A percentile compares a stretch with the other conserved stretches of the same genome.
Evolutionary conservation across 1,284 basidiomycete species (phyloP).

Genomic region (Lignosus rhinocerotis): DNA sequence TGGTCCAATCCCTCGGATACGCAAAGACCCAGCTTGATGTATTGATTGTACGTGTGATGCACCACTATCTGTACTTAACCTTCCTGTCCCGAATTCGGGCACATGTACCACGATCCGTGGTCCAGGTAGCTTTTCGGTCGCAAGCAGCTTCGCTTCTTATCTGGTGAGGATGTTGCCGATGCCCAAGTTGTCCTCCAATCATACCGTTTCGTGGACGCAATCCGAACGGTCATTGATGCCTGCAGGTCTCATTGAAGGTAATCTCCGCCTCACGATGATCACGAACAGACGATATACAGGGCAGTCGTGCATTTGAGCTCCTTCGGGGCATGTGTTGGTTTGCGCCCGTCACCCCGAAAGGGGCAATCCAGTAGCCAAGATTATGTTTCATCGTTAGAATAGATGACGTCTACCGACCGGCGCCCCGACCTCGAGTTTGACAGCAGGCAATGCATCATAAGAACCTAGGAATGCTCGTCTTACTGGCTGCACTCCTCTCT

Average conservation of each 20-base stretch:
- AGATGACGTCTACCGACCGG: background rate
- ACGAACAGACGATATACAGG: background rate
- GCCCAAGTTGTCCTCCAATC: background rate
- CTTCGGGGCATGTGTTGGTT: background rate
- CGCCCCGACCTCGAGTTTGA: conserved; percentile 3
- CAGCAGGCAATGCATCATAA: conserved; percentile 3
- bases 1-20: conserved; percentile 5
- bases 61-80: conserved; percentile 1
- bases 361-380: background rate
- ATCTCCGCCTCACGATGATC: conserved; percentile 1
- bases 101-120: background rate
- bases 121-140: background rate
- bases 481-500: background rate
- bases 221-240: background rate
- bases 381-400: background rate
- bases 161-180: background rate
- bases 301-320: background rate
- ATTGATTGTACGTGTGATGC: background rate
- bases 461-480: background rate
- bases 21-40: background rate
- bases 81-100: background rate
- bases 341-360: background rate
- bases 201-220: background rate
- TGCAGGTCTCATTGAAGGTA: background rate
- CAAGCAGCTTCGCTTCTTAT: background rate